A percentile compares a stretch with the other conserved stretches of the same genome.
Evolutionary conservation across 108 stramenopile species (phyloP).

Genomic region (Stephanodiscus triporus): DNA sequence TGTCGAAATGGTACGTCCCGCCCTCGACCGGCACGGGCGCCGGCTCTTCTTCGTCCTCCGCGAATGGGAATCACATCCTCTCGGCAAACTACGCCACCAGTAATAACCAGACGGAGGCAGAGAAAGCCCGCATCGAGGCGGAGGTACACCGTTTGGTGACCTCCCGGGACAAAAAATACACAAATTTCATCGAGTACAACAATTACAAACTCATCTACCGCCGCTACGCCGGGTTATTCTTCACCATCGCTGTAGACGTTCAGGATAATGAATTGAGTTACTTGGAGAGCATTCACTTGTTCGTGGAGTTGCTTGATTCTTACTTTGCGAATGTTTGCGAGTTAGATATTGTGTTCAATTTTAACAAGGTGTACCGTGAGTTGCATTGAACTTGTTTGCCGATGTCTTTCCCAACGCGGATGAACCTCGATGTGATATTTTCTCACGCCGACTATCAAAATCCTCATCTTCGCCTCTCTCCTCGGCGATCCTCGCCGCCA

Average conservation of each 20-base stretch:
- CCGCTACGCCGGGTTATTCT: constrained; percentile 98
- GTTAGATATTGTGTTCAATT: constrained; percentile 99
- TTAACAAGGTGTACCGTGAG: constrained; percentile 94
- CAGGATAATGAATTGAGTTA: constrained; percentile 97
- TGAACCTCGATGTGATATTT: not conserved
- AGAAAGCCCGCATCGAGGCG: constrained; percentile 94
- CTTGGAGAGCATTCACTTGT: constrained; percentile 98
- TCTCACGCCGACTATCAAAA: not conserved
- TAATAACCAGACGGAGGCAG: constrained; percentile 75
- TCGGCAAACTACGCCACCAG: constrained; percentile 37
- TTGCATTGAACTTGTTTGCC: not conserved
- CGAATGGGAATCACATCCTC: constrained; percentile 22
- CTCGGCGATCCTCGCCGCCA: not conserved
- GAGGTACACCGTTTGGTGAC: constrained; percentile 97
- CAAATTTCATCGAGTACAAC: constrained; percentile 99
- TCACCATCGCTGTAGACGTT: constrained; percentile 97
- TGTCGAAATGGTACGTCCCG: constrained; percentile 98
- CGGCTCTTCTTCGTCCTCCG: constrained; percentile 28
- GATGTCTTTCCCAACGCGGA: not conserved
- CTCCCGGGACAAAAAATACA: constrained; percentile 96
- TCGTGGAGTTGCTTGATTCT: constrained; percentile 98
- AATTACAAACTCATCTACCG: constrained; percentile 99
- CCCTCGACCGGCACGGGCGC: constrained; percentile 59
- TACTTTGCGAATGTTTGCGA: constrained; percentile 99
- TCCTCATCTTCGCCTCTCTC: not conserved